Base-by-base conservation (phyloP, 306 rosid species). In the Amphicarpaea edgeworthii region DNA sequence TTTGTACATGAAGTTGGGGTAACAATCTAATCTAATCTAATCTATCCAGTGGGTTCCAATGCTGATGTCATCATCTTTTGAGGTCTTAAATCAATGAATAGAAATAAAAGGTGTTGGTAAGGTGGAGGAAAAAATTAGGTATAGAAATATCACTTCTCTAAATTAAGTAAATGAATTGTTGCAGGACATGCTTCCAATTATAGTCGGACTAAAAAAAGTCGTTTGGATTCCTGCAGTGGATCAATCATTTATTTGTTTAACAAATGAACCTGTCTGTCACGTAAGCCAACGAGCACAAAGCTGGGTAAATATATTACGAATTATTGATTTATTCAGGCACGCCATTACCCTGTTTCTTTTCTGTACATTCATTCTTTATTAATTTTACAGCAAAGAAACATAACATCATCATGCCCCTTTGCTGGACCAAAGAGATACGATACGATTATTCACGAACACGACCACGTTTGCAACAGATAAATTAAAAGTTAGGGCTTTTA, bases 331-430 rank as follows among this genome's bases (percentile, higher is more conserved):
- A n/a, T 62, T 19, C 23, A 58, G 45, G 54, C 32, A 28, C 32
- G 30, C 38, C 38, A 37, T 80, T 72, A 6, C 73, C 38, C 38
- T 47, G 62, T 30, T 49, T 73, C 68, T 65, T 70, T 71, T 40
- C 78, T 84, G 81, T 76, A 77, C 86, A 81, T 24, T 77, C 47
- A 63, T 78, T 67, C 47, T 73, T 72, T 46, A 40, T 73, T 51
- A 54, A 28, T 15, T 28, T 73, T 55, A 65, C 42, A 77, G 51
- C 68, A 72, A 59, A 47, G 75, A 68, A 43, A 76, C 34, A 70
- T 43, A 38, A 16, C 23, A 65, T 49, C 49, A 17, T 40, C 34
- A 45, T 53, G 78, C 84, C 73, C 21, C 69, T 45, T 74, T 68
- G 77, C 41, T 51, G 65, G 63, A 30, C 68, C 53, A 72, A 45